These are phyloP conservation scores for Rutstroemia sp. DNA, from an alignment of 2,329 filamentous ascomycete species.

Conservation along the genomic window DNA sequence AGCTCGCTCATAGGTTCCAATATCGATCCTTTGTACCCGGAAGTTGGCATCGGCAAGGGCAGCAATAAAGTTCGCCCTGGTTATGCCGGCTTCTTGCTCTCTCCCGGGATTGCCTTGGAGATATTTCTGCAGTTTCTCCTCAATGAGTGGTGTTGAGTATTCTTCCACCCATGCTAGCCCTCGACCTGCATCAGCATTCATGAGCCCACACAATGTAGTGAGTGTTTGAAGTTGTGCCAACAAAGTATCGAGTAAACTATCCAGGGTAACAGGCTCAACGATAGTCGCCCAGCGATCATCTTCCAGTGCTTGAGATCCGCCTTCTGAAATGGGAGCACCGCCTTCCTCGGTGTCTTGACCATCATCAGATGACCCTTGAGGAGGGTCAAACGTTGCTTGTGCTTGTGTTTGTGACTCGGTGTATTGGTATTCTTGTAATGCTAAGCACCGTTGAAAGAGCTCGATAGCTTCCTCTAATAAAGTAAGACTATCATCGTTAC, in stretches of 20 bases:
- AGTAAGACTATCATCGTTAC: constrained; percentile 37
- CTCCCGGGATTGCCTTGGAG: constrained; percentile 34
- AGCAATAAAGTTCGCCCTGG: constrained; percentile 46
- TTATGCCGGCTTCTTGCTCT: constrained; percentile 44
- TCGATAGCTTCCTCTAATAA: constrained; percentile 54
- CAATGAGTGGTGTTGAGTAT: constrained; percentile 43
- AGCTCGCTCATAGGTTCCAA: constrained; percentile 43
- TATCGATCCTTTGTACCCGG: constrained; percentile 40
- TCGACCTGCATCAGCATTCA: constrained; percentile 32
- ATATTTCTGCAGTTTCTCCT: constrained; percentile 46
- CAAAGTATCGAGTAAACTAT: constrained; percentile 60
- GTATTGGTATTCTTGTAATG: constrained; percentile 43
- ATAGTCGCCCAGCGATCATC: constrained; percentile 42
- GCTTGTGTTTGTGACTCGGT: constrained; percentile 35
- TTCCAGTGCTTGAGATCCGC: constrained; percentile 3
- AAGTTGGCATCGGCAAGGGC: constrained; percentile 51
- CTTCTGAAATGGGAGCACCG: constrained; percentile 16
- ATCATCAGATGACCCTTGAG: not conserved
- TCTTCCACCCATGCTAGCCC: constrained; percentile 51
- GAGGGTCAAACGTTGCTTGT: constrained; percentile 24
- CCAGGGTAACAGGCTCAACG: constrained; percentile 57
- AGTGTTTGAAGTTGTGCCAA: constrained; percentile 53
- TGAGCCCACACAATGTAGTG: constrained; percentile 27
- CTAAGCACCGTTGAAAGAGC: constrained; percentile 48
- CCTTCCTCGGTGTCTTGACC: constrained; percentile 34